These are phyloP conservation scores for Globisporangium solare DNA, from an alignment of 352 stramenopile genomes.

Conservation along the genomic window DNA sequence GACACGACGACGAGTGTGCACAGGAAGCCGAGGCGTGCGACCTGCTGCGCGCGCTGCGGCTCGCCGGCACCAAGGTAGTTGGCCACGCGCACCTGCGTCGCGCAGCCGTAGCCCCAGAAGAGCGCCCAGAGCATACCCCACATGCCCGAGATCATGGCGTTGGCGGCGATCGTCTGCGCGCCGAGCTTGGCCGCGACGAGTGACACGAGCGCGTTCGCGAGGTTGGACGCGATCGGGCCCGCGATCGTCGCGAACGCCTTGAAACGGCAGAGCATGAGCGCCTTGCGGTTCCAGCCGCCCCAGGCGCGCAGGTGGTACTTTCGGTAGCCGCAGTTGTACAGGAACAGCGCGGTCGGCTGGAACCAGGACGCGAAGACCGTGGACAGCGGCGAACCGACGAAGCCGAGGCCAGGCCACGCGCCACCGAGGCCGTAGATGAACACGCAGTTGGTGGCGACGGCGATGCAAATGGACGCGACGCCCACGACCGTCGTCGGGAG, in stretches of 20 bases:
- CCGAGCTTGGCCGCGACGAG: slow-evolving; percentile 63
- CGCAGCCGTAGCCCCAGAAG: slow-evolving; percentile 78
- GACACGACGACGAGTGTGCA: slow-evolving; percentile 49
- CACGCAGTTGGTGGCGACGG: slow-evolving; percentile 54
- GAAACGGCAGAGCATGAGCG: slow-evolving; percentile 39
- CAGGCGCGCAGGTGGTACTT: slow-evolving; percentile 51
- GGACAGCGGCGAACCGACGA: slow-evolving; percentile 70
- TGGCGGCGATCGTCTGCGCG: slow-evolving; percentile 52
- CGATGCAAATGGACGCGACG: slow-evolving; percentile 53
- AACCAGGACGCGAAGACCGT: slow-evolving; percentile 79
- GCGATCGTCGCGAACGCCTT: slow-evolving; percentile 46
- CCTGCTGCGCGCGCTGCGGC: slow-evolving; percentile 39
- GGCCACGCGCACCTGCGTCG: slow-evolving; percentile 70
- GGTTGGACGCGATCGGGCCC: slow-evolving; percentile 61
- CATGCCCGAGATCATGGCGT: slow-evolving; percentile 64
- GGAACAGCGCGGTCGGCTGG: slow-evolving; percentile 53
- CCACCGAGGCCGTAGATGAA: slow-evolving; percentile 63
- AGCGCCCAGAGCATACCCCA: slow-evolving; percentile 70
- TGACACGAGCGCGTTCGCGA: slow-evolving; percentile 61
- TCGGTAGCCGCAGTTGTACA: slow-evolving; percentile 59
- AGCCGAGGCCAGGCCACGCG: slow-evolving; percentile 50
- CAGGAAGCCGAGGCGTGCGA: slow-evolving; percentile 47
- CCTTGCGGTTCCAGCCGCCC: slow-evolving; percentile 46
- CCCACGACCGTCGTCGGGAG: slow-evolving; percentile 64
- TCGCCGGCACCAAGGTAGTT: slow-evolving; percentile 68